Conservation (phyloP, 495 filamentous ascomycete genomes). For the Talaromyces wortmannii region DNA sequence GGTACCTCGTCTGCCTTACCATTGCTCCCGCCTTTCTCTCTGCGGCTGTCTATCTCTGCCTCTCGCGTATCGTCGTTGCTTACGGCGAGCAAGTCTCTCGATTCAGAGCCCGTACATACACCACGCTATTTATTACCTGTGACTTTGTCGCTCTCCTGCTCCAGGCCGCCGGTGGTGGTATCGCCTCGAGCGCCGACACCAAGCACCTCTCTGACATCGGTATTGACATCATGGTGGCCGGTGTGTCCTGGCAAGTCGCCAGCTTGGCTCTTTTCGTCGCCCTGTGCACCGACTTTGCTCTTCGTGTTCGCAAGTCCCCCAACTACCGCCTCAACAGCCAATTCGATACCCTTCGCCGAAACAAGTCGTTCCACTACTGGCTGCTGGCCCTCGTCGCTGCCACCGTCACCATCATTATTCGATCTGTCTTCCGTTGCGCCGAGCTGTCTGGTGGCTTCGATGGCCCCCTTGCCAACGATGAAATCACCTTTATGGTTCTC, state of each 20-base stretch:
- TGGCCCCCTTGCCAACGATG: slow-evolving; percentile 48
- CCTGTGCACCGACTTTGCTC: slow-evolving; percentile 42
- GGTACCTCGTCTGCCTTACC: slow-evolving; percentile 44
- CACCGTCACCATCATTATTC: slow-evolving; percentile 53
- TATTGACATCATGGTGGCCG: slow-evolving; percentile 49
- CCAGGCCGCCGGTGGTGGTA: slow-evolving; percentile 46
- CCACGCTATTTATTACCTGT: slow-evolving; percentile 43
- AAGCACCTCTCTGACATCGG: slow-evolving; percentile 21
- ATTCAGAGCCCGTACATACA: slow-evolving; percentile 42
- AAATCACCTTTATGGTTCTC: slow-evolving; percentile 60
- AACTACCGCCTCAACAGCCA: slow-evolving; percentile 5
- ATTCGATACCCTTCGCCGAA: slow-evolving; percentile 1
- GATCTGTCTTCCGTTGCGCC: slow-evolving; percentile 56
- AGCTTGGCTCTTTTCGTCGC: slow-evolving; percentile 45
- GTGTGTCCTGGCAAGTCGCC: slow-evolving; percentile 47
- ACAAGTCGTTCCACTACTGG: slow-evolving; percentile 10
- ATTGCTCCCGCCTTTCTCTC: slow-evolving; percentile 51
- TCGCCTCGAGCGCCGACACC: slow-evolving; percentile 36
- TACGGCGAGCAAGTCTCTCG: slow-evolving; percentile 40
- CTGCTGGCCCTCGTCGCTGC: slow-evolving; percentile 34
- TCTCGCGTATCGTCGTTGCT: slow-evolving; percentile 43
- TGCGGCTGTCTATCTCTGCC: slow-evolving; percentile 50
- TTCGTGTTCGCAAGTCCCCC: slow-evolving; percentile 22
- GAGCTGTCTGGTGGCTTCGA: slow-evolving; percentile 60
- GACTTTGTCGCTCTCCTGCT: slow-evolving; percentile 49